Percentiles rank a stretch among this genome's conserved stretches.
Evolutionary conservation across 371 early-diverging fungal genomes (phyloP).

Genomic region (Apophysomyces ossiformis): DNA sequence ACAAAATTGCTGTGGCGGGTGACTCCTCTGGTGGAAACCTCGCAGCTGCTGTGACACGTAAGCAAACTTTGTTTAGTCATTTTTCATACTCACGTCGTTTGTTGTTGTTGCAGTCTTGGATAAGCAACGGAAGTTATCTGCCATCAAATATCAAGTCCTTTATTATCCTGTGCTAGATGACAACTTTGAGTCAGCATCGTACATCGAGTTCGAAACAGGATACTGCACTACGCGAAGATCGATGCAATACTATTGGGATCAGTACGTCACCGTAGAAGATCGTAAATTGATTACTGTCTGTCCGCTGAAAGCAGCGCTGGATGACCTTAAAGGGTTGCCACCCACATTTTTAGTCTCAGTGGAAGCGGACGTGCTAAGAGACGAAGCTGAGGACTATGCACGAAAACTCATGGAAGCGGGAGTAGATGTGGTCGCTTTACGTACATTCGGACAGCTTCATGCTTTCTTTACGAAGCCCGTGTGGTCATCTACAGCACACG

Average conservation of each 20-base stretch:
- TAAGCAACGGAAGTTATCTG: slow-evolving; percentile 9
- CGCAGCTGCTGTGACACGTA: slow-evolving; percentile 22
- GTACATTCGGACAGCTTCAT: slow-evolving; percentile 25
- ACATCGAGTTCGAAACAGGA: slow-evolving; percentile 12
- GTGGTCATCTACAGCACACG: too few species aligned
- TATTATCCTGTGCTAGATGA: slow-evolving; percentile 34
- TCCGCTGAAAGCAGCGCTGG: slow-evolving; percentile 12
- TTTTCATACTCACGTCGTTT: not conserved
- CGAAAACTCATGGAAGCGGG: slow-evolving; percentile 22
- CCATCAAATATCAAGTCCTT: slow-evolving; percentile 32
- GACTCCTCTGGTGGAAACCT: slow-evolving; percentile 32
- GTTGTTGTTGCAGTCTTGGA: slow-evolving; percentile 14
- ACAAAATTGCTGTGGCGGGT: slow-evolving; percentile 22
- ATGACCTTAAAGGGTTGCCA: slow-evolving; percentile 11
- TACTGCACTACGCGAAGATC: slow-evolving; percentile 13
- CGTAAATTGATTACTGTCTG: not conserved
- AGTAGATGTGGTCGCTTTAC: slow-evolving; percentile 15
- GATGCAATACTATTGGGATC: not conserved
- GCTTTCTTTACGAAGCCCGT: slow-evolving; percentile 20
- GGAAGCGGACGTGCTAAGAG: slow-evolving; percentile 22
- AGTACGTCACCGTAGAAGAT: not conserved
- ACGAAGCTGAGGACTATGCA: slow-evolving; percentile 24
- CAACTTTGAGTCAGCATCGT: slow-evolving; percentile 30
- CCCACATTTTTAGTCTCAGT: slow-evolving; percentile 20
- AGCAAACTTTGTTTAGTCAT: not conserved